phyloP scores from a whole-genome alignment of 1,284 basidiomycete species.

The Neonothopanus nambi region DNA sequence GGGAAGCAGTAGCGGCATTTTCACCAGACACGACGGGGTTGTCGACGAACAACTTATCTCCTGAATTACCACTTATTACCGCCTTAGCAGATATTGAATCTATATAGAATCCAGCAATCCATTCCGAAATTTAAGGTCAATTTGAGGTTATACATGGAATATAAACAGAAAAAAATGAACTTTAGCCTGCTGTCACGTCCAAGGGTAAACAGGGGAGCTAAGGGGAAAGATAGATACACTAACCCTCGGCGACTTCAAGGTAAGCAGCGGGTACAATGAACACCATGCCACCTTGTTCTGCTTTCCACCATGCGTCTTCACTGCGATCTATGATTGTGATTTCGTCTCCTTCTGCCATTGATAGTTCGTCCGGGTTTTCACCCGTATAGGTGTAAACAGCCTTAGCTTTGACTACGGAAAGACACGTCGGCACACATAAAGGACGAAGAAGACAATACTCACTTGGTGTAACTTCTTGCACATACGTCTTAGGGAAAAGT shows the following conservation, averaged over 20 bases:
- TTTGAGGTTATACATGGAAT: constrained; percentile 24
- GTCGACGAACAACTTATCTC: too few relatives aligned
- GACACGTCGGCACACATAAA: constrained; percentile 12
- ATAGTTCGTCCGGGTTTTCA: constrained; percentile 73
- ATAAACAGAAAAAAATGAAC: constrained; percentile 47
- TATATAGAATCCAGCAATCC: constrained; percentile 1
- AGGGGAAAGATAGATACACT: constrained; percentile 58
- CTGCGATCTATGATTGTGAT: constrained; percentile 78
- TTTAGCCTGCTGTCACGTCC: constrained; percentile 68
- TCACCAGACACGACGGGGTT: too few relatives aligned
- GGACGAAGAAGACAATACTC: constrained; percentile 29
- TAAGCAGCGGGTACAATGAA: constrained; percentile 90
- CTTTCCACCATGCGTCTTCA: constrained; percentile 93
- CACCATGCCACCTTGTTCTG: constrained; percentile 78
- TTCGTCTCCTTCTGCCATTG: constrained; percentile 78
- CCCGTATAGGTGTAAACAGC: constrained; percentile 81
- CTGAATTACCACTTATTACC: too few relatives aligned
- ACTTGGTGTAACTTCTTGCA: constrained; percentile 72
- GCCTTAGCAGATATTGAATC: too few relatives aligned
- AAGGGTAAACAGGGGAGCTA: constrained; percentile 60
- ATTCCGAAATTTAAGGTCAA: constrained; percentile 7
- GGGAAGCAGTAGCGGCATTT: too few relatives aligned
- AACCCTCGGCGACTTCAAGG: constrained; percentile 83
- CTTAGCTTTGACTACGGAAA: constrained; percentile 58
- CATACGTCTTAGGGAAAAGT: constrained; percentile 91